A percentile compares a stretch with the other conserved stretches of the same genome.
Evolutionary conservation across 2,329 filamentous ascomycete species (phyloP).

Genomic region (Stagonosporopsis rhizophila): DNA sequence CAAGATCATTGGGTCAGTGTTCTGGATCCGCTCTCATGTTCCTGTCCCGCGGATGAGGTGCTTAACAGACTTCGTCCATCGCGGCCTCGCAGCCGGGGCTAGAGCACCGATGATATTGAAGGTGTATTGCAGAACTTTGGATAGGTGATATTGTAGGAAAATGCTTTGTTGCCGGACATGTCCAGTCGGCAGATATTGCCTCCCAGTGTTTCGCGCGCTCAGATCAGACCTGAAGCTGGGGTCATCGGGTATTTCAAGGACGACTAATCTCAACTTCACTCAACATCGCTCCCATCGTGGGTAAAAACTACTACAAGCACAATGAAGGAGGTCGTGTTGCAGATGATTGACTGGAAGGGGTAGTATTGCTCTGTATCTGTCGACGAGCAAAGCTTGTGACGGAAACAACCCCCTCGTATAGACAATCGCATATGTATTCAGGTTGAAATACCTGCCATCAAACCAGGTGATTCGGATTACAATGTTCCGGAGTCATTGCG

Average conservation of each 20-base stretch:
- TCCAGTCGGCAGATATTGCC: neutral
- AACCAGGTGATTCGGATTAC: too few species aligned
- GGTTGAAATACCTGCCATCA: too few species aligned
- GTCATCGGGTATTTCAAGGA: neutral
- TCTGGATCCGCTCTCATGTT: neutral
- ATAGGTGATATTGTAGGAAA: neutral
- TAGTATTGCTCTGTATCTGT: too few species aligned
- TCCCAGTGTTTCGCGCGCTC: neutral
- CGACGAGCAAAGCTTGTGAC: too few species aligned
- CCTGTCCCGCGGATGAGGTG: neutral
- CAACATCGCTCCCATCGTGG: too few species aligned
- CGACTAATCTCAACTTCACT: too few species aligned
- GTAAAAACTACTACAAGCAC: neutral
- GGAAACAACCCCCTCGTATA: too few species aligned
- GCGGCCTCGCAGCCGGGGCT: conserved; percentile 4
- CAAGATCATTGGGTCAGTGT: neutral
- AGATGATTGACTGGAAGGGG: too few species aligned
- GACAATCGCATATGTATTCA: too few species aligned
- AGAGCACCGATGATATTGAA: neutral
- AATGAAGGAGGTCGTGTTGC: neutral
- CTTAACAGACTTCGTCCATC: neutral
- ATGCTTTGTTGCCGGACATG: neutral
- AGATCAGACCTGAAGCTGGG: neutral
- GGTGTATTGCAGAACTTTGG: neutral
- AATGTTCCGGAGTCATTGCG: neutral